Conservation (phyloP, 129 eudicot genomes). For the Tagetes patula region DNA sequence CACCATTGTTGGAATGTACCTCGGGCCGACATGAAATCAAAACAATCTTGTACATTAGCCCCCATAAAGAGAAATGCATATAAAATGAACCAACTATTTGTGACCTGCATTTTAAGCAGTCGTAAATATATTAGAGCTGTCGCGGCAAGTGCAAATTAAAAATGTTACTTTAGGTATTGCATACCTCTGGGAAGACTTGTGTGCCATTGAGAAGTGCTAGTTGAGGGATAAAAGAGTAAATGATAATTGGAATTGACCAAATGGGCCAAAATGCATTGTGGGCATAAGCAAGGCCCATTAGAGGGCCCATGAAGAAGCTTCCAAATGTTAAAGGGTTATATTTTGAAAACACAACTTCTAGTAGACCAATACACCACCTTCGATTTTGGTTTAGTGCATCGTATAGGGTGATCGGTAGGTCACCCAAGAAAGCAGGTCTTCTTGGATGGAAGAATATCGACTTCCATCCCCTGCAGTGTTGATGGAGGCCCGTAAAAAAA, state of each 20-base stretch:
- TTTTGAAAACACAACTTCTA: constrained; percentile 55
- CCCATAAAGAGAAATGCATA: constrained; percentile 56
- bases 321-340: constrained; percentile 66
- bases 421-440: constrained; percentile 77
- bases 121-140: background rate
- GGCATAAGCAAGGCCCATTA: constrained; percentile 59
- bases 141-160: background rate
- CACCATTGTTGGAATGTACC: constrained; percentile 67
- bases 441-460: constrained; percentile 59
- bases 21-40: constrained; percentile 44
- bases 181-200: constrained; percentile 61
- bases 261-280: constrained; percentile 63
- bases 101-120: constrained; percentile 35
- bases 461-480: constrained; percentile 80
- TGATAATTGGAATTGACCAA: constrained; percentile 57
- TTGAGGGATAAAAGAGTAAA: constrained; percentile 75
- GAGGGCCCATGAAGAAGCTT: constrained; percentile 39
- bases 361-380: constrained; percentile 75
- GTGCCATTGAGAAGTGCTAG: constrained; percentile 58
- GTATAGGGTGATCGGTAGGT: constrained; percentile 56
- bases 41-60: constrained; percentile 61
- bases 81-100: constrained; percentile 45
- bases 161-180: background rate
- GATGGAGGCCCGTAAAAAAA: constrained; percentile 60
- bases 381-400: constrained; percentile 61